Base-by-base conservation (phyloP, 352 stramenopile genomes). In the Globisporangium acanthophoron region DNA sequence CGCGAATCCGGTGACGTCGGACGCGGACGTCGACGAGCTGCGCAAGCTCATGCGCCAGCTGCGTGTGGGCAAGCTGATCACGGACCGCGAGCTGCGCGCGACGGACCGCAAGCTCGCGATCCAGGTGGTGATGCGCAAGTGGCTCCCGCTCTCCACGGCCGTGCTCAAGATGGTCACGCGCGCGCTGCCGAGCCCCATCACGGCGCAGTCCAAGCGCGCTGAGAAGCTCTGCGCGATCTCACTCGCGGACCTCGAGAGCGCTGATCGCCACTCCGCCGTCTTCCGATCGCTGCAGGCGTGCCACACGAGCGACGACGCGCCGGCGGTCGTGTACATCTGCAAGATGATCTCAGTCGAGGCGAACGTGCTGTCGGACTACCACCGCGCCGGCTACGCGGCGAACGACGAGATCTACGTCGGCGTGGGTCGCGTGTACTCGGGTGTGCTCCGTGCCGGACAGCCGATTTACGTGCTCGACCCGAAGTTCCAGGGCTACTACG, bases 81-180 rank as follows among this genome's bases (percentile, higher is more conserved):
- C 67, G 0, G 85, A 91, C 47, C 71, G 85, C 1, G 87, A 93
- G 33, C 62, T 96, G 33, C 82, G 83, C 55, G 71, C 87, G 49
- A 76, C 69, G 15, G 82, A 94, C 55, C 81, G 80, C 15, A 84
- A 79, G 44, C 60, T 72, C 52, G 69, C 73, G 13, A 80, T 82
- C 18, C 79, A 90, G 58, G 67, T 66, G 0, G 72, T 97, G 9
- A 94, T 97, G 81, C 80, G 87, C 49, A 83, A 88, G 49, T 98
- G 92, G 92, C 71, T 98, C 39, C 92, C 92, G 18, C 59, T 98
- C 13, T 78, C 92, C 0, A 70, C 83, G 0, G 80, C 86, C 0
- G 88, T 98, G 18, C 66, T 98, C 46, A 87, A 87, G 44, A 97
- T 97, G 89, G 90, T 97, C 7, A 92, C 91, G 29, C 79, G 87